Conservation (phyloP, 495 filamentous ascomycete genomes). For the Pseudoneurospora amorphoporcata region DNA sequence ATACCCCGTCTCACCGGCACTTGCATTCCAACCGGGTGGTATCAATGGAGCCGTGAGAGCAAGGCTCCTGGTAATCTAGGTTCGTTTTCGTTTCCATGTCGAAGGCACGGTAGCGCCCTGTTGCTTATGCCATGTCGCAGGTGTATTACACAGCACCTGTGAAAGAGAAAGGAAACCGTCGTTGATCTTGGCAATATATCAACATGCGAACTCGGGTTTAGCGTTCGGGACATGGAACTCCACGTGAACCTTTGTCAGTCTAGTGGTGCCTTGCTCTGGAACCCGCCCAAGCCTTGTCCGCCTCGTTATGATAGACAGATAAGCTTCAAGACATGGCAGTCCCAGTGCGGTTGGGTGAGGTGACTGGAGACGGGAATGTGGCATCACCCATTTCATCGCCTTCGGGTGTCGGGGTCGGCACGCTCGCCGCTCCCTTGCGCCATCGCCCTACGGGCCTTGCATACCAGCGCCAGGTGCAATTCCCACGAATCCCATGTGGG, state of each 20-base stretch:
- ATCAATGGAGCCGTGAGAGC: neutral
- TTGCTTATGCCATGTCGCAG: neutral
- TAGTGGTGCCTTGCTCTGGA: neutral
- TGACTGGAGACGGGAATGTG: neutral
- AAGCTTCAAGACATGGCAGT: neutral
- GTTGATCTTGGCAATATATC: neutral
- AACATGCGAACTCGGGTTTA: neutral
- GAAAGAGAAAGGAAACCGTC: neutral
- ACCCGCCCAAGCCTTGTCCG: neutral
- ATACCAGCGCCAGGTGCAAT: neutral
- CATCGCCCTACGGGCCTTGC: neutral
- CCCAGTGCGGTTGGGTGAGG: neutral
- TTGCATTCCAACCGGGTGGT: constrained; percentile 8
- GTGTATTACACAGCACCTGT: neutral
- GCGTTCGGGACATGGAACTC: neutral
- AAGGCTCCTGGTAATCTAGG: neutral
- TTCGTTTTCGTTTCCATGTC: neutral
- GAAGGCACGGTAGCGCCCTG: neutral
- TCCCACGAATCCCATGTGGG: neutral
- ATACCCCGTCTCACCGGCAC: constrained; percentile 10
- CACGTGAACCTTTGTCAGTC: neutral
- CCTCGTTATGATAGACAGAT: neutral
- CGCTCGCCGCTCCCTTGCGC: neutral
- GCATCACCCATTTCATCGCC: neutral
- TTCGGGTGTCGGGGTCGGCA: neutral